These are phyloP conservation scores for Aspergillus asperescens DNA, from an alignment of 495 filamentous ascomycete species.

Conservation along the genomic window DNA sequence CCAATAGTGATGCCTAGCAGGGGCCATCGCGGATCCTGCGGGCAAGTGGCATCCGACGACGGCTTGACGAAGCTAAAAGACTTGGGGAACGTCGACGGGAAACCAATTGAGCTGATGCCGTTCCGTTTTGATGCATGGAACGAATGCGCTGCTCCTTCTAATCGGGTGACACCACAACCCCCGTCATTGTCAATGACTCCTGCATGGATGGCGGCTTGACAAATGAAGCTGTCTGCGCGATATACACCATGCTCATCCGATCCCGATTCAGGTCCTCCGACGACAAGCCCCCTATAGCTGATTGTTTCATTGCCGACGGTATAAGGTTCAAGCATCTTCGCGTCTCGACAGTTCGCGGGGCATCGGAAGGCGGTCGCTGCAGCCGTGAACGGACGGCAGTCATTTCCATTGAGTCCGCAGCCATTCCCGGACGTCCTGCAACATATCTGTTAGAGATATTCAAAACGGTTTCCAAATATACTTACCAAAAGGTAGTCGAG, in stretches of 20 bases:
- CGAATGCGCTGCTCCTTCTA: conserved; percentile 61
- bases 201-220: conserved; percentile 73
- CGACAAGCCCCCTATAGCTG: conserved; percentile 63
- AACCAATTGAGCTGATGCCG: conserved; percentile 61
- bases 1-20: conserved; percentile 66
- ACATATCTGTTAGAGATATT: conserved; percentile 1
- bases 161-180: conserved; percentile 68
- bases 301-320: conserved; percentile 70
- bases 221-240: conserved; percentile 79
- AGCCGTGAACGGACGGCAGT: conserved; percentile 74
- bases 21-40: conserved; percentile 63
- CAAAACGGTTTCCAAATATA: background rate
- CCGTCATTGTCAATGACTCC: conserved; percentile 66
- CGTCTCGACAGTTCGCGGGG: conserved; percentile 65
- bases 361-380: conserved; percentile 71
- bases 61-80: conserved; percentile 60
- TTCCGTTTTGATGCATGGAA: conserved; percentile 56
- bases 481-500: conserved; percentile 53
- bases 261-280: conserved; percentile 60
- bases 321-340: conserved; percentile 62
- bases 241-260: conserved; percentile 49
- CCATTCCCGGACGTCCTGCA: conserved; percentile 61
- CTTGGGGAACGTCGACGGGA: conserved; percentile 73
- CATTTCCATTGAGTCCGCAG: conserved; percentile 73
- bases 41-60: conserved; percentile 37